Percentiles rank a stretch among this genome's conserved stretches.
These are phyloP conservation scores for Cyphellophora attinorum DNA, from an alignment of 2,329 filamentous ascomycete species.

Conservation along the genomic window DNA sequence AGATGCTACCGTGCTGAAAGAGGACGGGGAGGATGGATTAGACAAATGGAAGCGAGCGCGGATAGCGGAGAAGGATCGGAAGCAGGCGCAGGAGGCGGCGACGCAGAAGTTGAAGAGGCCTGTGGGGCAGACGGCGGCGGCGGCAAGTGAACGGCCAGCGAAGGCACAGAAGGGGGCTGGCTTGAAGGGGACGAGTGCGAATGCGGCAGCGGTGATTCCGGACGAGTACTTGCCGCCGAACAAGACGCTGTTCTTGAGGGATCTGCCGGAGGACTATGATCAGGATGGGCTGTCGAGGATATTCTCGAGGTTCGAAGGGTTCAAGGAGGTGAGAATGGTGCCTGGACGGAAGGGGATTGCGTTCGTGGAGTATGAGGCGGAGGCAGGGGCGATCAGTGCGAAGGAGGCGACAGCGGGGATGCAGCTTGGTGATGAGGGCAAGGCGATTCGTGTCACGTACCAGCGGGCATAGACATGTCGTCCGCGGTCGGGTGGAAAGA, in stretches of 20 bases:
- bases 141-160: constrained; percentile 30
- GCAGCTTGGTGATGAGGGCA: constrained; percentile 62
- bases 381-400: constrained; percentile 79
- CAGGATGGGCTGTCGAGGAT: constrained; percentile 69
- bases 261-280: constrained; percentile 78
- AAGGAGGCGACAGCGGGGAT: constrained; percentile 90
- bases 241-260: constrained; percentile 91
- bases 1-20: constrained; percentile 72
- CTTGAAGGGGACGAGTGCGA: constrained; percentile 64
- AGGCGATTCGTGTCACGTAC: constrained; percentile 89
- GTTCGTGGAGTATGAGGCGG: constrained; percentile 91
- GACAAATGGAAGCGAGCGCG: constrained; percentile 78
- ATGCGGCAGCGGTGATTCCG: constrained; percentile 66
- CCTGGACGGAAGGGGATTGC: constrained; percentile 80
- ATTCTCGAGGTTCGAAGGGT: constrained; percentile 85
- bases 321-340: constrained; percentile 84
- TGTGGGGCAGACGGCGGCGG: constrained; percentile 35
- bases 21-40: constrained; percentile 68
- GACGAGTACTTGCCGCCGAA: constrained; percentile 97
- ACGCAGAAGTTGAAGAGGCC: constrained; percentile 66
- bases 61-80: constrained; percentile 76
- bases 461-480: constrained; percentile 61
- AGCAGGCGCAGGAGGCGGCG: constrained; percentile 72
- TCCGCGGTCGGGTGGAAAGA: too few relatives aligned
- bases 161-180: constrained; percentile 64